Percentiles rank a stretch among this genome's conserved stretches.
These are phyloP conservation scores for Sarocladiaceae sp. DNA, from an alignment of 2,329 filamentous ascomycete genomes.

Conservation along the genomic window DNA sequence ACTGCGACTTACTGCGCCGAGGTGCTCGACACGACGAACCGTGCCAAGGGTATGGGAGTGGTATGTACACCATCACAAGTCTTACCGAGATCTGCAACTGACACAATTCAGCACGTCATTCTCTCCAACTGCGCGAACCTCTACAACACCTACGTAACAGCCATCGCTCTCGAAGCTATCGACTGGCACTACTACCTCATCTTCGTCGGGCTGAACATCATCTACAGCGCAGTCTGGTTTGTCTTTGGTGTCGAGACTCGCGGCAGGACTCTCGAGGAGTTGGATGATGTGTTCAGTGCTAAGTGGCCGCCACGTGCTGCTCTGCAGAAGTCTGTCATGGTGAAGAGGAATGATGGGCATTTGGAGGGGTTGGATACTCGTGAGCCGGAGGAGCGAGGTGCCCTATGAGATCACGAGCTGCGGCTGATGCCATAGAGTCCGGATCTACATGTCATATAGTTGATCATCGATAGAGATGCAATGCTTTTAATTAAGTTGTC, in stretches of 20 bases:
- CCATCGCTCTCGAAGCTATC: slow-evolving; percentile 24
- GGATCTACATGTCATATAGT: too few relatives aligned
- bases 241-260: slow-evolving; percentile 28
- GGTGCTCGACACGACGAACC: slow-evolving; percentile 25
- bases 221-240: slow-evolving; percentile 1
- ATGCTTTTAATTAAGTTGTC: background rate
- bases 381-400: background rate
- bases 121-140: slow-evolving; percentile 26
- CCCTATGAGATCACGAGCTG: too few relatives aligned
- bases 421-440: too few relatives aligned
- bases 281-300: slow-evolving; percentile 21
- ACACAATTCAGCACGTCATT: slow-evolving; percentile 16
- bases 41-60: slow-evolving; percentile 27
- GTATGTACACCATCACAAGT: slow-evolving; percentile 3
- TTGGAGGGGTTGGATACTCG: background rate
- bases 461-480: too few relatives aligned
- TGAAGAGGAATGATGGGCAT: background rate
- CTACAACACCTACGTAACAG: slow-evolving; percentile 27
- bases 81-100: too few relatives aligned
- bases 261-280: slow-evolving; percentile 36
- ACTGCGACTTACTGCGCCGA: slow-evolving; percentile 32
- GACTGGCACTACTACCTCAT: slow-evolving; percentile 17
- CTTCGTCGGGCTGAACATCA: slow-evolving; percentile 1
- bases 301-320: background rate
- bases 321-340: background rate